Evolutionary conservation across 2,329 filamentous ascomycete genomes (phyloP), one percentile per base, ranked within the genome.

Genomic region (Leptographium procerum): DNA sequence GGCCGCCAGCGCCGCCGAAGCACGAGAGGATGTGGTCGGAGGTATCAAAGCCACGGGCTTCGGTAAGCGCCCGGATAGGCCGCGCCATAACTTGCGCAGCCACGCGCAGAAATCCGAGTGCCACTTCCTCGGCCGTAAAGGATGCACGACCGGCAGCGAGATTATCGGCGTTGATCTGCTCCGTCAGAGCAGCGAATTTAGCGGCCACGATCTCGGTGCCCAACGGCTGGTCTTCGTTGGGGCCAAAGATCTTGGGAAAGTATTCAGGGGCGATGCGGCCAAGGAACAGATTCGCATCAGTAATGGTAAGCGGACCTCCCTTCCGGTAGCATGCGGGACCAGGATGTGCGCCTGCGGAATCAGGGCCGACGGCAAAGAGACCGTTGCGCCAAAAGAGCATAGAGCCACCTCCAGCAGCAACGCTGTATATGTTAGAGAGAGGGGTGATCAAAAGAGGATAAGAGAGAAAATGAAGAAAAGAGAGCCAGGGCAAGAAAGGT

Each of bases 131-230:
- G 31, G 54, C 2, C 95, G 87, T 67, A 4, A 29, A 55, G 36
- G 14, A 11, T 8, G 45, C 45, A 29, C 31, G 34, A 36, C 24
- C 52, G 14, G 33, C 45, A 26, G 45, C 45, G 95, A 88, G 48
- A 3, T 84, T 7, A 80, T 83, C 63, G 86, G 84, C n/a, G 86
- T 86, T 6, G 83, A 84, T 48, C 19, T 2, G 86, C 81, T 43
- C 84, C 83, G 1, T 84, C 83, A 11, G 84, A 85, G 95, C 91
- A 0, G 91, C 86, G 63, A 96, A 95, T 0, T 96, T 75, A 1
- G 91, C 90, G 62, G 95, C 95, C 72, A 92, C 92, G 5, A 95
- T 76, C 31, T 85, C 78, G 1, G 87, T 33, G 47, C 75, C 73
- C 8, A 76, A 67, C 3, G 69, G 61, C 65, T 82, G 74, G 57